phyloP scores from a whole-genome alignment of 495 filamentous ascomycete species.

The Neurospora tetraspora region DNA sequence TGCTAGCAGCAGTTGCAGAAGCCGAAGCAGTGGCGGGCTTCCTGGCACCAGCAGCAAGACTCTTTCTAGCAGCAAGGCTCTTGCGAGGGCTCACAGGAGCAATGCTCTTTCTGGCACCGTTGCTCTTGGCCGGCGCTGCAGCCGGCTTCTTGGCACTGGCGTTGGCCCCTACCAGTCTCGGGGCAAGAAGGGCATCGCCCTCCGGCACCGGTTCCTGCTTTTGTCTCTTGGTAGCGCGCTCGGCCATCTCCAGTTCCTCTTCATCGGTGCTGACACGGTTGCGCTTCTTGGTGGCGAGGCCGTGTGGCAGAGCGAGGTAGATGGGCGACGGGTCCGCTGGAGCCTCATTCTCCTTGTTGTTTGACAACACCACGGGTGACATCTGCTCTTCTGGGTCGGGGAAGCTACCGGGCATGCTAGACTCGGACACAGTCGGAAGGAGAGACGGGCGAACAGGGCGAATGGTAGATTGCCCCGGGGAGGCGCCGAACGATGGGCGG shows the following conservation, averaged over 20 bases:
- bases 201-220: conserved; percentile 37
- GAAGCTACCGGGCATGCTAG: conserved; percentile 41
- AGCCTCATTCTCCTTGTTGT: conserved; percentile 40
- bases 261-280: conserved; percentile 43
- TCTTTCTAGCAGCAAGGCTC: conserved; percentile 1
- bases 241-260: conserved; percentile 33
- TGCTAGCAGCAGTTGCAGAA: background rate
- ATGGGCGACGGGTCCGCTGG: conserved; percentile 11
- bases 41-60: background rate
- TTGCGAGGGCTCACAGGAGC: conserved; percentile 7
- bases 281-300: conserved; percentile 66
- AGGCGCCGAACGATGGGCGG: conserved; percentile 36
- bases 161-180: conserved; percentile 18
- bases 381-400: conserved; percentile 11
- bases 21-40: background rate
- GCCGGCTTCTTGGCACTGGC: background rate
- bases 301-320: conserved; percentile 44
- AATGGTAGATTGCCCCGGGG: conserved; percentile 44
- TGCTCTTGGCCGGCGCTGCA: conserved; percentile 4
- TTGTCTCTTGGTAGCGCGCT: conserved; percentile 38
- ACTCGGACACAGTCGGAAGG: conserved; percentile 16
- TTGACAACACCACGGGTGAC: background rate
- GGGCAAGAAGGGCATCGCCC: conserved; percentile 32
- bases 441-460: conserved; percentile 47
- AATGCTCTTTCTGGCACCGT: conserved; percentile 17